Conservation (phyloP, 2,329 filamentous ascomycete genomes). For the Fusarium graminum region DNA sequence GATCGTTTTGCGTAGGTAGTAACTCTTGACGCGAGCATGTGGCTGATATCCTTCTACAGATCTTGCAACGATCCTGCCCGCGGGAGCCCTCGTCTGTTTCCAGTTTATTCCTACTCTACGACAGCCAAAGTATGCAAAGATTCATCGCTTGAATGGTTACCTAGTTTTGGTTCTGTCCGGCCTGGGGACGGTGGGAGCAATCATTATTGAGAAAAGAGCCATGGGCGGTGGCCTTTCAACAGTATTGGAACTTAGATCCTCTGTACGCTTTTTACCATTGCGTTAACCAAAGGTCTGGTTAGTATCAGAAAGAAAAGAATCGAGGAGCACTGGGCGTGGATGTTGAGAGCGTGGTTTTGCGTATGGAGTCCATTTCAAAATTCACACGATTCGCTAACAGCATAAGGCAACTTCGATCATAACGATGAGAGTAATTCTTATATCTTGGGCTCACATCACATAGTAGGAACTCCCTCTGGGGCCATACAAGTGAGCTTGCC, state of each 20-base stretch:
- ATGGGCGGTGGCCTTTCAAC: conserved; percentile 9
- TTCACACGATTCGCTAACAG: neutral
- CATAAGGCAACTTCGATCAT: conserved; percentile 24
- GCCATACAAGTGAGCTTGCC: neutral
- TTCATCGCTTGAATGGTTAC: conserved; percentile 24
- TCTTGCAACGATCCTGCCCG: conserved; percentile 16
- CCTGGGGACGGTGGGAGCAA: conserved; percentile 3
- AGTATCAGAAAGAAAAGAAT: conserved; percentile 8
- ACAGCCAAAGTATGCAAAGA: neutral
- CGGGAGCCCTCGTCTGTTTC: conserved; percentile 18
- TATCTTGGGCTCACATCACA: neutral
- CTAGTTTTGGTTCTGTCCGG: neutral
- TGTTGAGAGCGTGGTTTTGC: conserved; percentile 30
- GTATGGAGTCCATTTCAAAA: neutral
- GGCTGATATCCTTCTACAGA: neutral
- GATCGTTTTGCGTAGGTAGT: conserved; percentile 2
- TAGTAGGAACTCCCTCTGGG: conserved; percentile 7
- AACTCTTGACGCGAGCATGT: too few relatives aligned
- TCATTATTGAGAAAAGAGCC: conserved; percentile 18
- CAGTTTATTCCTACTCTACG: conserved; percentile 23
- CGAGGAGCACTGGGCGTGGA: conserved; percentile 22
- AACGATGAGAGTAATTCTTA: conserved; percentile 21
- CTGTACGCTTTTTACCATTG: neutral
- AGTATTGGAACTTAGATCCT: conserved; percentile 5
- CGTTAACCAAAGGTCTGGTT: neutral